Base-by-base conservation (phyloP, 805 yeast species). In the Clavispora santaluciae region DNA sequence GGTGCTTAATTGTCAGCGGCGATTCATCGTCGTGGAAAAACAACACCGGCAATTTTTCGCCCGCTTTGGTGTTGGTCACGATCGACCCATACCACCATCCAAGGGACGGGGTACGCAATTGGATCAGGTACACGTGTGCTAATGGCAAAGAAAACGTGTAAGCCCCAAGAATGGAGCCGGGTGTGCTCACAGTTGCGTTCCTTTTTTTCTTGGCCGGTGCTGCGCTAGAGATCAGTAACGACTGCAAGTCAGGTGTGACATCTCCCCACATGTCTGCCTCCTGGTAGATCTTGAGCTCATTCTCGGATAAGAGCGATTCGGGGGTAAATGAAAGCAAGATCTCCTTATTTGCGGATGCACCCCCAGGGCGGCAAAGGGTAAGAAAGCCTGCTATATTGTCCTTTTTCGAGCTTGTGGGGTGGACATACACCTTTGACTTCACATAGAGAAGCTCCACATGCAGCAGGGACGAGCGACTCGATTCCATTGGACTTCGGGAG, bases 31-130 rank as follows among this genome's bases (percentile, higher is more conserved):
- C 99, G 61, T 93, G 99, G 68, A 93, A 90, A 60, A 90, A 93
- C 30, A 93, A 55, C 4, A 89, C 83, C 0, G 98, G 98, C 13
- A 88, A 63, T 33, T 80, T 78, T 41, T 78, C 83, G 7, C 78
- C 78, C 66, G 78, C 66, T 48, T 76, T 76, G 1, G 91, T 77
- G 60, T 87, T 83, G 22, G 93, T 61, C 2, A 88, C 68, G 12
- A 91, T 66, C 0, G 96, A 86, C 0, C 99, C 99, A 63, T 76
- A 79, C 96, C 97, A 91, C 79, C 89, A 81, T 2, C 90, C 95
- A 12, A 79, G 66, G 2, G 89, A 80, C 5, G 96, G 97, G 2
- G 82, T 82, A 40, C 97, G 73, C 10, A 83, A 76, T 59, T 90
- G 95, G 30, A 93, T 71, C 20, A 95, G 85, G 59, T 80, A 91